phyloP scores from a whole-genome alignment of 2,329 filamentous ascomycete genomes.

The Alternaria burnsii region DNA sequence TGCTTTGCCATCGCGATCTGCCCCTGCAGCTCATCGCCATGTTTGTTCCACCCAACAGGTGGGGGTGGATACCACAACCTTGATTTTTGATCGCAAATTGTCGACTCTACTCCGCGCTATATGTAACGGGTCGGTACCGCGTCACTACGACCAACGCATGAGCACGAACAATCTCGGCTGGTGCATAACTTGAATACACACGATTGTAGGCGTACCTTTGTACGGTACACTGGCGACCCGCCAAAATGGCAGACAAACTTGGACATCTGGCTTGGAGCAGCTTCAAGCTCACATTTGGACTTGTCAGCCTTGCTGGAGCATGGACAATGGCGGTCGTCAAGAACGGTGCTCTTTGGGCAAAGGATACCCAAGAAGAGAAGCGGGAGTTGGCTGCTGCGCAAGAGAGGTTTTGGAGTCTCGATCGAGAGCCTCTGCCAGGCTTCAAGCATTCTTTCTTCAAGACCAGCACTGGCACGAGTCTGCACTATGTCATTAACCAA shows the following conservation, averaged over 20 bases:
- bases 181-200: background rate
- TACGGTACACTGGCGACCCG: background rate
- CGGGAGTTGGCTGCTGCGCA: slow-evolving; percentile 52
- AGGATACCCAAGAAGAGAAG: slow-evolving; percentile 39
- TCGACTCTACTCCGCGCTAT: background rate
- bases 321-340: slow-evolving; percentile 33
- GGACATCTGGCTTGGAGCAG: slow-evolving; percentile 32
- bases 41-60: background rate
- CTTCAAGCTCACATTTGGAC: slow-evolving; percentile 45
- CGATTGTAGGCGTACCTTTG: background rate
- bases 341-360: slow-evolving; percentile 41
- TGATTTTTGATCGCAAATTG: slow-evolving; percentile 4
- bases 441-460: slow-evolving; percentile 63
- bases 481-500: slow-evolving; percentile 63
- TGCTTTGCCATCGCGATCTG: slow-evolving; percentile 8
- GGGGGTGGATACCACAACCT: slow-evolving; percentile 12
- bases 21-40: slow-evolving; percentile 1
- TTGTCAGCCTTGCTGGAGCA: slow-evolving; percentile 35
- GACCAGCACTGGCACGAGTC: slow-evolving; percentile 58
- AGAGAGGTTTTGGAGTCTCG: slow-evolving; percentile 63
- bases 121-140: background rate
- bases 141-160: background rate
- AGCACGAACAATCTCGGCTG: background rate
- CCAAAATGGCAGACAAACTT: slow-evolving; percentile 18
- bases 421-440: slow-evolving; percentile 54